Evolutionary conservation across 1,139 yeast genomes (phyloP), one percentile per base, ranked within the genome.

Genomic region (Nakaseomyces kungkrabaensis): DNA sequence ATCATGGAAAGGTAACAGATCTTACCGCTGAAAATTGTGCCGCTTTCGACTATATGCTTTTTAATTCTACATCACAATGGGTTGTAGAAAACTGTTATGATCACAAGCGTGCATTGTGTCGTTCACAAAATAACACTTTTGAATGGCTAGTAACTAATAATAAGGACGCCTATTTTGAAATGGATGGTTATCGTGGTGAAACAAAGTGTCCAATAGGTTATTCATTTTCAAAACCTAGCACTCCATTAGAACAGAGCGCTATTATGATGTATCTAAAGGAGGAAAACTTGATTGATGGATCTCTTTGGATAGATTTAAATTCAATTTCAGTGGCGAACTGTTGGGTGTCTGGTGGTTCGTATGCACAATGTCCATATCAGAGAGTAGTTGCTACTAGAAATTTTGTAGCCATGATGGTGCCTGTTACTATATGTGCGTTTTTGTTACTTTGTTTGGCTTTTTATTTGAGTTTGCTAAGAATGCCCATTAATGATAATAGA

Each of bases 311-410:
- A 3, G 92, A 89, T 65, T 59, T 89, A 55, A 92, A 92, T 63
- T 88, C 92, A 32, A 74, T 92, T 17, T 77, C 88, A 0, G 80
- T 81, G 5, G 68, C 76, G 17, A 76, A 80, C 50, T 90, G 98
- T 63, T 90, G 94, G 89, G 90, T 89, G 2, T 68, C 80, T 1
- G 97, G 95, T 2, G 96, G 96, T 0, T 81, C 90, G 0, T 75
- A 78, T 53, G 83, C 94, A 0, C 67, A 70, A 34, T 90, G 98
- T 64, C 96, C 96, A 0, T 90, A 89, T 62, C 79, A 78, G 51
- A 71, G 69, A 48, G 74, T 76, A 0, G 73, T 80, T 25, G 72
- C 82, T 10, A 72, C 72, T 40, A 72, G 79, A 47, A 78, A 78
- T 50, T 82, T 86, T 54, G 79, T 79, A 0, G 72, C 76, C 31